Evolutionary conservation across 2,329 filamentous ascomycete genomes (phyloP).

Genomic region (Sordariomycetes sp.): DNA sequence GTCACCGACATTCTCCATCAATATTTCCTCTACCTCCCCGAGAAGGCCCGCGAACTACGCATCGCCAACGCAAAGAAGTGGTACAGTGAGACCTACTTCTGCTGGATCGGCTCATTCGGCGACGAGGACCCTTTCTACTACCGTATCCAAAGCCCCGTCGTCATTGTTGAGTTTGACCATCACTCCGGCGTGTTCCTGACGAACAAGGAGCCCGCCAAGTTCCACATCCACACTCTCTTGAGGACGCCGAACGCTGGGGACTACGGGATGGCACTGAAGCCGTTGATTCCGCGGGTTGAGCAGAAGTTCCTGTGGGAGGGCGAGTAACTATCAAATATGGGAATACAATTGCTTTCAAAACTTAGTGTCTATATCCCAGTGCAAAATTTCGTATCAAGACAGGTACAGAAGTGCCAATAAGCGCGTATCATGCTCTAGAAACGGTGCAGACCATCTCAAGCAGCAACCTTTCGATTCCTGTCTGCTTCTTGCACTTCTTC

Average conservation of each 20-base stretch:
- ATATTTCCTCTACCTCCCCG: constrained; percentile 57
- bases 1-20: constrained; percentile 47
- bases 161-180: constrained; percentile 67
- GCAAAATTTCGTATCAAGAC: too few relatives aligned
- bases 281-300: constrained; percentile 19
- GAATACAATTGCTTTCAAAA: too few relatives aligned
- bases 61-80: constrained; percentile 38
- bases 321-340: too few relatives aligned
- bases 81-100: constrained; percentile 63
- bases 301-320: constrained; percentile 30
- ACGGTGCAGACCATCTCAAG: not conserved
- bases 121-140: constrained; percentile 65
- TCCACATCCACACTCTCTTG: constrained; percentile 65
- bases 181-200: constrained; percentile 67
- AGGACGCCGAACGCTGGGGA: constrained; percentile 64
- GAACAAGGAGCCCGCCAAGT: constrained; percentile 61
- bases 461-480: not conserved
- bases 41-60: constrained; percentile 35
- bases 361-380: too few relatives aligned
- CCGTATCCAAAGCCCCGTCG: constrained; percentile 61
- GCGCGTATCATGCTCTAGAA: too few relatives aligned
- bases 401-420: too few relatives aligned
- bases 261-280: constrained; percentile 47
- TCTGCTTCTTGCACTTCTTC: not conserved
- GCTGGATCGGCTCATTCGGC: constrained; percentile 61